Evolutionary conservation across 768 basidiomycete genomes (phyloP).

Genomic region (Nevesoporus exiguus): DNA sequence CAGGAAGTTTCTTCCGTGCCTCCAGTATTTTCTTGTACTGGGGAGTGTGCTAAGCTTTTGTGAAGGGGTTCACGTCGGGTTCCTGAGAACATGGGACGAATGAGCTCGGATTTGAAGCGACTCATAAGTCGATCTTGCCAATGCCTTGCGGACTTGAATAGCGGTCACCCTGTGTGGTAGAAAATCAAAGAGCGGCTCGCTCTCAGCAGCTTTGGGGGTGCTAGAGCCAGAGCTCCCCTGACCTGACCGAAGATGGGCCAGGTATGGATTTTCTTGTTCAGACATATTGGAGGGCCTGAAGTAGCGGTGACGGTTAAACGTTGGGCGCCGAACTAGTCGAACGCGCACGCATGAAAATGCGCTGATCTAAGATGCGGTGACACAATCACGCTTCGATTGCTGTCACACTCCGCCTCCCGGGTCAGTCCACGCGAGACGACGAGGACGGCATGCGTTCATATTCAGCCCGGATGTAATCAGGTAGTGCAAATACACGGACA

Average conservation of each 20-base stretch:
- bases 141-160: conserved; percentile 59
- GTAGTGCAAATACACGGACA: too few relatives aligned
- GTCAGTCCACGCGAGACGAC: too few relatives aligned
- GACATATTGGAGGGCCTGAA: conserved; percentile 9
- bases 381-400: background rate
- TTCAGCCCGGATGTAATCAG: too few relatives aligned
- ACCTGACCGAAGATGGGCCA: conserved; percentile 40
- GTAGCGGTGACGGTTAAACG: conserved; percentile 1
- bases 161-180: conserved; percentile 66
- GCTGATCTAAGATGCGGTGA: conserved; percentile 13
- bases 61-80: conserved; percentile 85
- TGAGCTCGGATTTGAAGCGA: background rate
- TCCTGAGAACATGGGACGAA: conserved; percentile 43
- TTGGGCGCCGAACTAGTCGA: background rate
- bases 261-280: conserved; percentile 49
- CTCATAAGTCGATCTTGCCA: conserved; percentile 47
- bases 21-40: conserved; percentile 87
- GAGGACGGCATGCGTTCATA: too few relatives aligned
- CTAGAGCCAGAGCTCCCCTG: conserved; percentile 26
- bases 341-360: conserved; percentile 5
- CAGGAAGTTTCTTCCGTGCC: conserved; percentile 83
- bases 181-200: conserved; percentile 70
- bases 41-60: conserved; percentile 66
- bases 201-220: conserved; percentile 24
- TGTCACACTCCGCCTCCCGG: background rate